A percentile compares a stretch with the other conserved stretches of the same genome.
Evolutionary conservation across 208 protist species (phyloP).

Genomic region (Trypanosoma platydactyli): DNA sequence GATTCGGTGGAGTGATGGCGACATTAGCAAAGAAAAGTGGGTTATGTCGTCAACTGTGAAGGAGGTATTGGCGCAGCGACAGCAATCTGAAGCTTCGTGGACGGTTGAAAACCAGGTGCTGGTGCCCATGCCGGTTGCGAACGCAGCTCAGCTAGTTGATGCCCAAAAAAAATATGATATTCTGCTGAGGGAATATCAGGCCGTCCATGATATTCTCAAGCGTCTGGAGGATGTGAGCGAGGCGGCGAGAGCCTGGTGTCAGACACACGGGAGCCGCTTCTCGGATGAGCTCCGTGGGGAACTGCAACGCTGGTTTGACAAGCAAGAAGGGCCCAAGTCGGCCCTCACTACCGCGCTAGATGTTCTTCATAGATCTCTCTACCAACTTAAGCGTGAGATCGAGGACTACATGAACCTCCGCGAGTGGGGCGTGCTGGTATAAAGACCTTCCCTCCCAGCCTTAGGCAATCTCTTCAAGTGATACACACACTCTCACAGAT

Average conservation of each 20-base stretch:
- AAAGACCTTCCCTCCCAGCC: neutral
- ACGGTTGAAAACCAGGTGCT: neutral
- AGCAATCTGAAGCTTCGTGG: neutral
- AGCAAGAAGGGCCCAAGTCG: slow-evolving; percentile 18
- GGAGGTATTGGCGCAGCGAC: slow-evolving; percentile 18
- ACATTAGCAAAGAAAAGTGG: slow-evolving; percentile 21
- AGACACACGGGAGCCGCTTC: slow-evolving; percentile 19
- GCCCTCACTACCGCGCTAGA: slow-evolving; percentile 22
- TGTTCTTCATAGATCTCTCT: slow-evolving; percentile 34
- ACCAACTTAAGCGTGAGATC: slow-evolving; percentile 55
- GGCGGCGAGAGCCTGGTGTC: slow-evolving; percentile 26
- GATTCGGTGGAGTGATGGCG: slow-evolving; percentile 35
- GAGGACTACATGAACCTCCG: slow-evolving; percentile 61
- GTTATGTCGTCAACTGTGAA: slow-evolving; percentile 18
- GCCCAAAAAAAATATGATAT: slow-evolving; percentile 21
- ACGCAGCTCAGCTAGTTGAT: slow-evolving; percentile 19
- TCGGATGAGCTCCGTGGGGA: slow-evolving; percentile 22
- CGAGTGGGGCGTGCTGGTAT: slow-evolving; percentile 38
- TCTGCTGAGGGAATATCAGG: slow-evolving; percentile 24
- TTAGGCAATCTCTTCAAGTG: too few species aligned
- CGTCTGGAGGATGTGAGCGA: slow-evolving; percentile 28
- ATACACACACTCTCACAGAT: too few species aligned
- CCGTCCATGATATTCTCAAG: slow-evolving; percentile 15
- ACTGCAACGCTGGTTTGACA: slow-evolving; percentile 27
- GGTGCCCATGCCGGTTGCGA: slow-evolving; percentile 27